Conservation (phyloP, 129 eudicot genomes). For the Artemisia argyi region DNA sequence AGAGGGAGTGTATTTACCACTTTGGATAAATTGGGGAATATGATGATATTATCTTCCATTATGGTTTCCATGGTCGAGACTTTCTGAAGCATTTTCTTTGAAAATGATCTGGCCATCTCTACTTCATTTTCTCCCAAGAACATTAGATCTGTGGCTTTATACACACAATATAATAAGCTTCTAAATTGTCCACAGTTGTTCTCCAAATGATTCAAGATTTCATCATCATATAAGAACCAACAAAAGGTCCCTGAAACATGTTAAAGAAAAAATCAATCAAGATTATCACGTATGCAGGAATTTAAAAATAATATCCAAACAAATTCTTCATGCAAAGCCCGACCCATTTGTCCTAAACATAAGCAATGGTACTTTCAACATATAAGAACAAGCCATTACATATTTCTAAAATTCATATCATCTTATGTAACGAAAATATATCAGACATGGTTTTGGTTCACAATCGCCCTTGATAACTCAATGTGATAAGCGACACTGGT, state of each 20-base stretch:
- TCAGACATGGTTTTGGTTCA: no score
- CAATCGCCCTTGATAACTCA: no score
- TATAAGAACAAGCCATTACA: no score
- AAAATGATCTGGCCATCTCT: slow-evolving; percentile 50
- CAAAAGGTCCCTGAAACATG: slow-evolving; percentile 49
- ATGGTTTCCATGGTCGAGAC: not conserved
- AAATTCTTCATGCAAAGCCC: no score
- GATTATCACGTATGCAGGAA: no score
- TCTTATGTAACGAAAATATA: no score
- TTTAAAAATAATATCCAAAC: no score
- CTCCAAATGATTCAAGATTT: slow-evolving; percentile 32
- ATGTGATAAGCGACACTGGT: no score
- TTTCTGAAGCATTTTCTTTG: slow-evolving; percentile 51
- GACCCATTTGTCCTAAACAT: no score
- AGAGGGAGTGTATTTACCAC: slow-evolving; percentile 33
- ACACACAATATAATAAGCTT: slow-evolving; percentile 37
- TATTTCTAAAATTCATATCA: no score
- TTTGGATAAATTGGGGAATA: slow-evolving; percentile 31
- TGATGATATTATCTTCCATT: slow-evolving; percentile 24
- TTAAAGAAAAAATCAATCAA: no score
- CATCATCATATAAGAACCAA: slow-evolving; percentile 51
- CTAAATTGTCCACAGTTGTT: slow-evolving; percentile 32
- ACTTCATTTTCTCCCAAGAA: slow-evolving; percentile 50
- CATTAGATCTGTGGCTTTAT: slow-evolving; percentile 60
- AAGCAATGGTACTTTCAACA: no score